Conservation (phyloP, 2,329 filamentous ascomycete genomes). For the Cladorrhinum sp. region DNA sequence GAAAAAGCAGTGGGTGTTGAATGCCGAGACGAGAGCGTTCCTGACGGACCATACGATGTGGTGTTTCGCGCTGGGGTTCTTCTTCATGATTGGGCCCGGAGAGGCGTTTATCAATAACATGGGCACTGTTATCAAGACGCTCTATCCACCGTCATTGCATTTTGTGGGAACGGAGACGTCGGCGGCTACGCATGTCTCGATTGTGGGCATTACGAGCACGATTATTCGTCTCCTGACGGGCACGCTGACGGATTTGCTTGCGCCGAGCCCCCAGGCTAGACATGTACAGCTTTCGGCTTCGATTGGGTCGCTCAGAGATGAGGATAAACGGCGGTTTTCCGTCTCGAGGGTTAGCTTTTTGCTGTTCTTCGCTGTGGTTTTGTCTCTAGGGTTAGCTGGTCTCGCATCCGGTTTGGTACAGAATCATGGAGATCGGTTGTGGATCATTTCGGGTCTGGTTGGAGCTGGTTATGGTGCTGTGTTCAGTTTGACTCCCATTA, state of each 20-base stretch:
- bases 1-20: conserved; percentile 88
- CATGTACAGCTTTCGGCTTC: conserved; percentile 47
- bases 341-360: conserved; percentile 80
- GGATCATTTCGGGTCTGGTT: conserved; percentile 77
- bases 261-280: conserved; percentile 61
- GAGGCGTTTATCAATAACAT: conserved; percentile 98
- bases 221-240: conserved; percentile 87
- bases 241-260: conserved; percentile 82
- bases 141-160: conserved; percentile 59
- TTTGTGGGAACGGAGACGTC: conserved; percentile 49
- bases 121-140: conserved; percentile 85
- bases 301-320: conserved; percentile 17
- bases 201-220: conserved; percentile 87
- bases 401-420: conserved; percentile 75
- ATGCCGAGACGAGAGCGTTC: conserved; percentile 84
- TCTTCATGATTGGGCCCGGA: conserved; percentile 90
- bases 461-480: conserved; percentile 91
- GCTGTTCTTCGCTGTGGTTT: conserved; percentile 67
- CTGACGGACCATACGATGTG: conserved; percentile 91
- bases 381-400: conserved; percentile 72
- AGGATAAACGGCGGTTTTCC: conserved; percentile 41
- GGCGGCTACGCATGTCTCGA: conserved; percentile 85
- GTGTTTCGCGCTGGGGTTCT: conserved; percentile 86
- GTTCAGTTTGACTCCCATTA: conserved; percentile 85
- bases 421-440: conserved; percentile 74